Evolutionary conservation across 768 basidiomycete genomes (phyloP), one percentile per base, ranked within the genome.

Genomic region (Amanita muscaria): DNA sequence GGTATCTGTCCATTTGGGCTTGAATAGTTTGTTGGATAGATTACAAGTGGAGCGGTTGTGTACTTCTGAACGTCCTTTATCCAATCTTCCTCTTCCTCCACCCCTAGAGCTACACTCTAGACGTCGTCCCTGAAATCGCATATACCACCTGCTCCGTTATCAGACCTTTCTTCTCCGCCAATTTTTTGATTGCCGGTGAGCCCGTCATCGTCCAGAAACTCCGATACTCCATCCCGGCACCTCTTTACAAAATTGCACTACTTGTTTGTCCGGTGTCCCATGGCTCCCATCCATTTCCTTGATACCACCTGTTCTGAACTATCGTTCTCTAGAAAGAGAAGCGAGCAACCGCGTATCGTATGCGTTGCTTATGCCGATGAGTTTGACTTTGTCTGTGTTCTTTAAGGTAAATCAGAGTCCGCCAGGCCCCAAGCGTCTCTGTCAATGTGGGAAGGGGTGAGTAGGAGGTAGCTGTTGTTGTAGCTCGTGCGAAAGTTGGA

Each of bases 171-270:
- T 60, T 64, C 14, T 65, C 47, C 0, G 79, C 73, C 11, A 83
- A 62, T 3, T 62, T 51, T 14, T 60, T 51, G 4, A 83, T 55
- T 2, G 64, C 56, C 0, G 86, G 81, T 2, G 86, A 84, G n/a
- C 86, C 83, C 1, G 83, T 73, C 18, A 92, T 63, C 18, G 89
- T 90, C 88, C 89, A 90, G 60, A 91, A 90, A 19, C 51, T 88
- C 83, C 90, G 86, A 53, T 89, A 90, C 56, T 78, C 73, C 7
- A 85, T 79, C 9, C 62, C 74, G n/a, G n/a, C 40, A 80, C 65
- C 43, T 70, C 62, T 51, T 63, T 70, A 57, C 88, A 91, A 51
- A 82, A 83, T 29, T 64, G 62, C 50, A 78, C 69, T 3, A 88
- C 79, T 1, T 69, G 68, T 42, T 63, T 64, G 55, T 89, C n/a